Evolutionary conservation across 768 basidiomycete species (phyloP).

Genomic region (Auriscalpium vulgare): DNA sequence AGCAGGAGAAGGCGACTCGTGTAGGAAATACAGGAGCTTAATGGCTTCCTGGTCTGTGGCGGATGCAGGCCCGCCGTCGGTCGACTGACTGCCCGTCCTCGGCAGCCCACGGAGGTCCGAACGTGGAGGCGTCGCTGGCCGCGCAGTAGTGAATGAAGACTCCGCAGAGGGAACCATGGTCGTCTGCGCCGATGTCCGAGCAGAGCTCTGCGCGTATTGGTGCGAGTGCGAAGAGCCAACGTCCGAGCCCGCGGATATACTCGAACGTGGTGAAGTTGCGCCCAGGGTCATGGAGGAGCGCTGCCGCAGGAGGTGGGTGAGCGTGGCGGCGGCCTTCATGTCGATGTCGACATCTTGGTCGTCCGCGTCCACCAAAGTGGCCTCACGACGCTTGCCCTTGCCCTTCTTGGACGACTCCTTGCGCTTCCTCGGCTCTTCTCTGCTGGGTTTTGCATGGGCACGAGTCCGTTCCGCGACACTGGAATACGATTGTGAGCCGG

Average conservation of each 20-base stretch:
- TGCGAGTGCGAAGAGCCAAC: slow-evolving; percentile 52
- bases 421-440: slow-evolving; percentile 2
- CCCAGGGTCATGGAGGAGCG: slow-evolving; percentile 47
- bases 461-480: slow-evolving; percentile 15
- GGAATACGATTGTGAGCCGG: slow-evolving; percentile 8
- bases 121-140: slow-evolving; percentile 31
- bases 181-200: slow-evolving; percentile 39
- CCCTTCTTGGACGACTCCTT: slow-evolving; percentile 1
- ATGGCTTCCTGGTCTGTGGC: slow-evolving; percentile 73
- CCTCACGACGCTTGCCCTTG: slow-evolving; percentile 3
- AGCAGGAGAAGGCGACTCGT: slow-evolving; percentile 77
- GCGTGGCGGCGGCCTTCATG: slow-evolving; percentile 76
- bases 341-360: slow-evolving; percentile 55
- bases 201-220: slow-evolving; percentile 61
- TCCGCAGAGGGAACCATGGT: slow-evolving; percentile 33
- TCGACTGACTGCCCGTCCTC: slow-evolving; percentile 14
- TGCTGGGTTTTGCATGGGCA: slow-evolving; percentile 9
- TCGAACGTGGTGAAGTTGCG: slow-evolving; percentile 64
- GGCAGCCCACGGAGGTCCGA: slow-evolving; percentile 12
- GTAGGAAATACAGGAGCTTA: slow-evolving; percentile 78
- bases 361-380: slow-evolving; percentile 11
- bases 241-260: slow-evolving; percentile 61
- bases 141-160: slow-evolving; percentile 26
- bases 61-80: slow-evolving; percentile 29
- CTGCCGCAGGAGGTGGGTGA: slow-evolving; percentile 64